Evolutionary conservation across 2,329 filamentous ascomycete species (phyloP).

Genomic region (Bipolaris victoriae): DNA sequence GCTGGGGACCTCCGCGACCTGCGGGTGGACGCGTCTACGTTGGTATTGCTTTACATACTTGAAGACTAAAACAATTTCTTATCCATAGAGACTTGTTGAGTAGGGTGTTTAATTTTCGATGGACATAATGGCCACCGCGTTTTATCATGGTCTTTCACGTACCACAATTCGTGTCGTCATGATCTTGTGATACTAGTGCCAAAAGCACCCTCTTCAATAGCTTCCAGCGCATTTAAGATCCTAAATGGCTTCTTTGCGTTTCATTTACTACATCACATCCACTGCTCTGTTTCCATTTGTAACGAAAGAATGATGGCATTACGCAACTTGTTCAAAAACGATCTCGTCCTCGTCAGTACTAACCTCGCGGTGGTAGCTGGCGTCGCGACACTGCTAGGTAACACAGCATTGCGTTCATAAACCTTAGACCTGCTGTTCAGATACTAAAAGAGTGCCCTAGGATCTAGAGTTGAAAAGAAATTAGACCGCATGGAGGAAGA

Average conservation of each 20-base stretch:
- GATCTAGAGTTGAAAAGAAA: conserved; percentile 17
- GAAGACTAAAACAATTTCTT: not conserved
- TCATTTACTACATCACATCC: not conserved
- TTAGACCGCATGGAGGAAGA: conserved; percentile 54
- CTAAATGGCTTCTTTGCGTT: too few relatives aligned
- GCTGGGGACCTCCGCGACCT: conserved; percentile 13
- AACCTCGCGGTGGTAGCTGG: conserved; percentile 16
- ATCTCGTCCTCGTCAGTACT: conserved; percentile 13
- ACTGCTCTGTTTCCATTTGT: not conserved
- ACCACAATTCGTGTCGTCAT: conserved; percentile 8
- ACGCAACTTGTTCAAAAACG: conserved; percentile 19
- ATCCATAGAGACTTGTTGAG: not conserved
- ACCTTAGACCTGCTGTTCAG: not conserved
- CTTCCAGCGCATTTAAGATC: not conserved
- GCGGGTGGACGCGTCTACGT: not conserved
- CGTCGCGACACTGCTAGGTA: conserved; percentile 16
- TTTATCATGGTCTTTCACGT: not conserved
- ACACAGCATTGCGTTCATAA: not conserved
- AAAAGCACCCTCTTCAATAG: not conserved
- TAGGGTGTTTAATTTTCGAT: not conserved
- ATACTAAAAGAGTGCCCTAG: not conserved
- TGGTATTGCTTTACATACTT: not conserved
- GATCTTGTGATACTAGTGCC: conserved; percentile 2
- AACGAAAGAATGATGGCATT: conserved; percentile 7
- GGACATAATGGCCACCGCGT: not conserved